These are phyloP conservation scores for Tetrapisispora arboricola DNA, from an alignment of 805 yeast genomes.

Conservation along the genomic window DNA sequence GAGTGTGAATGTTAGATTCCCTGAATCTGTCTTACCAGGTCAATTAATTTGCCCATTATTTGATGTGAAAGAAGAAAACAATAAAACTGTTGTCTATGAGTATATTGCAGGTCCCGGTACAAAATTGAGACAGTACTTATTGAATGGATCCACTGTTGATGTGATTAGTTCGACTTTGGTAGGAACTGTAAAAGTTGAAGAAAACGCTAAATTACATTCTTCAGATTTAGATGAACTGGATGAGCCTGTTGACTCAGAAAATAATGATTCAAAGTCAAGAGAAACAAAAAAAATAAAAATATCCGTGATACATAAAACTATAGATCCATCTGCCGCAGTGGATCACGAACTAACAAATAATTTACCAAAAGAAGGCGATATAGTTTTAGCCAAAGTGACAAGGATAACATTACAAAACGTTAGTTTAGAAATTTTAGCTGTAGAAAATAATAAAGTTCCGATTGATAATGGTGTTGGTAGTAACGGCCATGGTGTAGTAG, in stretches of 20 bases:
- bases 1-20: conserved; percentile 16
- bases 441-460: conserved; percentile 49
- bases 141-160: conserved; percentile 31
- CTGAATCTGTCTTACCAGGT: conserved; percentile 62
- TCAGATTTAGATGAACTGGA: conserved; percentile 4
- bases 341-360: conserved; percentile 32
- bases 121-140: conserved; percentile 36
- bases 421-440: conserved; percentile 61
- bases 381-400: conserved; percentile 67
- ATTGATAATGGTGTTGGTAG: conserved; percentile 60
- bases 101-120: conserved; percentile 62
- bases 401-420: conserved; percentile 62
- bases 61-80: conserved; percentile 28
- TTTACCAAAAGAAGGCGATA: conserved; percentile 76
- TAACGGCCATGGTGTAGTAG: conserved; percentile 34
- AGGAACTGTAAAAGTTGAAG: conserved; percentile 40
- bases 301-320: conserved; percentile 21
- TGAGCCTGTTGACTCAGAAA: conserved; percentile 8
- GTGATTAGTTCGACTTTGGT: conserved; percentile 49
- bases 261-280: conserved; percentile 9
- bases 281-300: conserved; percentile 16
- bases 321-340: conserved; percentile 8
- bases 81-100: conserved; percentile 28
- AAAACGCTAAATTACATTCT: conserved; percentile 14
- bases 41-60: conserved; percentile 59